Evolutionary conservation across 1,139 yeast species (phyloP).

Genomic region (Diutina neorugosa): DNA sequence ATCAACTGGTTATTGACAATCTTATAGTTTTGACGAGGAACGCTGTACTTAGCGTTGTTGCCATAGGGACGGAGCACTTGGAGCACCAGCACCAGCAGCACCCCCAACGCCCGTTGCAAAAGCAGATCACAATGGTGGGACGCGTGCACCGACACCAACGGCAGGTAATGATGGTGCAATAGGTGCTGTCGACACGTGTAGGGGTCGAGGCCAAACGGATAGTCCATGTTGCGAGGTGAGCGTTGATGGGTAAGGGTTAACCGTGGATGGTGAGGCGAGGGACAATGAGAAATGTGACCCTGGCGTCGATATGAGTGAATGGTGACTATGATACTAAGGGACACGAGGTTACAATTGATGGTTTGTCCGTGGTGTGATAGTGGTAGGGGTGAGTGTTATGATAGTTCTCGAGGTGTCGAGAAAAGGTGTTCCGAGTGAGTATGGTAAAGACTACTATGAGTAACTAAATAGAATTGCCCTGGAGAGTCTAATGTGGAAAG

Average conservation of each 20-base stretch:
- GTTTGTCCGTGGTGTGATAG: too few relatives aligned
- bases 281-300: too few relatives aligned
- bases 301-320: too few relatives aligned
- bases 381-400: too few relatives aligned
- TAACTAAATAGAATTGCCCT: too few relatives aligned
- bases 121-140: conserved; percentile 39
- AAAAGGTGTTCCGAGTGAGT: too few relatives aligned
- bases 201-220: conserved; percentile 24
- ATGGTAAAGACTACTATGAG: too few relatives aligned
- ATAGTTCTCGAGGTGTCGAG: too few relatives aligned
- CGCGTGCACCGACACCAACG: conserved; percentile 42
- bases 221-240: not conserved
- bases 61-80: conserved; percentile 32
- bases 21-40: conserved; percentile 24
- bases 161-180: conserved; percentile 42
- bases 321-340: too few relatives aligned
- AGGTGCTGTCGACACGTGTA: conserved; percentile 30
- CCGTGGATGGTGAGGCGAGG: not conserved
- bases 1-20: conserved; percentile 31
- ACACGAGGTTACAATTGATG: too few relatives aligned
- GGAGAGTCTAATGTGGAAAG: too few relatives aligned
- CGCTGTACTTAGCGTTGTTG: conserved; percentile 31
- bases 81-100: conserved; percentile 21
- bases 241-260: not conserved
- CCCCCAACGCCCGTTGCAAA: conserved; percentile 21